Conservation (phyloP, 2,329 filamentous ascomycete genomes). For the Pseudogymnoascus sp. region DNA sequence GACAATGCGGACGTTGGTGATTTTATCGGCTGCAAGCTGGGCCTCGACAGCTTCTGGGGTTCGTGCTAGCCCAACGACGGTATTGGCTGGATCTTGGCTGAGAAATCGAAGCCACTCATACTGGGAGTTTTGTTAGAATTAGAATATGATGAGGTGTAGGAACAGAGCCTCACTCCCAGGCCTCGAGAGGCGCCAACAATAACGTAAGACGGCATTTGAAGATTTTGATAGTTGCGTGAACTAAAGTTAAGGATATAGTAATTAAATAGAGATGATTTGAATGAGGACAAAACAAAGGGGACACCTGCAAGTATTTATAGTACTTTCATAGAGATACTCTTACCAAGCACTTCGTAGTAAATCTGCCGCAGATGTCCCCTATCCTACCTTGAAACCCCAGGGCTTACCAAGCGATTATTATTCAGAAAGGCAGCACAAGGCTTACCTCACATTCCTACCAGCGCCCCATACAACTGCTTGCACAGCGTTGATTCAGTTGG, state of each 20-base stretch:
- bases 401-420: not conserved
- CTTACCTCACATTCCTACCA: not conserved
- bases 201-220: slow-evolving; percentile 8
- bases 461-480: not conserved
- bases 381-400: not conserved
- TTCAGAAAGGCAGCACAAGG: not conserved
- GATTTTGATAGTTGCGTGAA: not conserved
- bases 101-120: slow-evolving; percentile 42
- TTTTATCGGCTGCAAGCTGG: slow-evolving; percentile 27
- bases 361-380: not conserved
- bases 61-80: slow-evolving; percentile 40
- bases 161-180: not conserved
- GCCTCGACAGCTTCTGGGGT: slow-evolving; percentile 37
- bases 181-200: not conserved
- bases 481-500: not conserved
- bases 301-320: not conserved
- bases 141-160: not conserved
- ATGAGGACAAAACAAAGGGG: not conserved
- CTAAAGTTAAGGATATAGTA: not conserved
- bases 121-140: slow-evolving; percentile 25
- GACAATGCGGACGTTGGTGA: slow-evolving; percentile 9
- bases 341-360: slow-evolving; percentile 2
- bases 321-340: not conserved
- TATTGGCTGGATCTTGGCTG: slow-evolving; percentile 36
- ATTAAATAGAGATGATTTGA: not conserved